Evolutionary conservation across 2,329 filamentous ascomycete species (phyloP).

Genomic region (Chaetomiaceae sp.): DNA sequence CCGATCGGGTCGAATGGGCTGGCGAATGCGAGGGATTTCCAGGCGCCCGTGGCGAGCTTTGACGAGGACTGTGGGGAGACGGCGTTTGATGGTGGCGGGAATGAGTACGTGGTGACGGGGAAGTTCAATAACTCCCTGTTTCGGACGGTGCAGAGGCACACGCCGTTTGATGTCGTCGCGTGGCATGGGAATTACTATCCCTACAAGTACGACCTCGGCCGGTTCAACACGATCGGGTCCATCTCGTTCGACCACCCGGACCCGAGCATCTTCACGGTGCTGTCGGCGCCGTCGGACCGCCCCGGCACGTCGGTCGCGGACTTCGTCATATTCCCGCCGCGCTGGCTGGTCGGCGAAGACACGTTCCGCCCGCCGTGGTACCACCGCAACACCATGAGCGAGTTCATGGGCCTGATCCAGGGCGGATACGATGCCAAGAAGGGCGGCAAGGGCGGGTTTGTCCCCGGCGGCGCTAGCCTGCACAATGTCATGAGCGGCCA

Average conservation of each 20-base stretch:
- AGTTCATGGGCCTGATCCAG: slow-evolving; percentile 57
- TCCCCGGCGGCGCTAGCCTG: slow-evolving; percentile 53
- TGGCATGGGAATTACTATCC: slow-evolving; percentile 79
- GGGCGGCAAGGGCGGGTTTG: slow-evolving; percentile 47
- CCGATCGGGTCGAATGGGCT: slow-evolving; percentile 68
- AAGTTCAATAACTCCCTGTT: slow-evolving; percentile 67
- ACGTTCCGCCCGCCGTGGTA: slow-evolving; percentile 70
- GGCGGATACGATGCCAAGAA: slow-evolving; percentile 58
- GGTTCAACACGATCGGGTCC: slow-evolving; percentile 68
- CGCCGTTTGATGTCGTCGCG: slow-evolving; percentile 71
- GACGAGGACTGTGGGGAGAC: slow-evolving; percentile 48
- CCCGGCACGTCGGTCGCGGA: slow-evolving; percentile 61
- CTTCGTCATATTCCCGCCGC: slow-evolving; percentile 67
- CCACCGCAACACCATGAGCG: slow-evolving; percentile 62
- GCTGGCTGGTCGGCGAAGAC: slow-evolving; percentile 63
- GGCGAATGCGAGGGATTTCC: slow-evolving; percentile 71
- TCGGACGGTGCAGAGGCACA: slow-evolving; percentile 58
- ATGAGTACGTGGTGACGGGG: slow-evolving; percentile 45
- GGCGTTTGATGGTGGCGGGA: slow-evolving; percentile 33
- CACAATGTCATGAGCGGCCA: slow-evolving; percentile 69
- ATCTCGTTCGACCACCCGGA: slow-evolving; percentile 74
- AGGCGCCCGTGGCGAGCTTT: slow-evolving; percentile 63
- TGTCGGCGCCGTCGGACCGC: slow-evolving; percentile 55
- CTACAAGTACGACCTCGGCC: slow-evolving; percentile 74
- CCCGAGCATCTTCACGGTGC: slow-evolving; percentile 69